Evolutionary conservation across 106 monocot genomes (phyloP).

Genomic region (Apostasia shenzhenica): DNA sequence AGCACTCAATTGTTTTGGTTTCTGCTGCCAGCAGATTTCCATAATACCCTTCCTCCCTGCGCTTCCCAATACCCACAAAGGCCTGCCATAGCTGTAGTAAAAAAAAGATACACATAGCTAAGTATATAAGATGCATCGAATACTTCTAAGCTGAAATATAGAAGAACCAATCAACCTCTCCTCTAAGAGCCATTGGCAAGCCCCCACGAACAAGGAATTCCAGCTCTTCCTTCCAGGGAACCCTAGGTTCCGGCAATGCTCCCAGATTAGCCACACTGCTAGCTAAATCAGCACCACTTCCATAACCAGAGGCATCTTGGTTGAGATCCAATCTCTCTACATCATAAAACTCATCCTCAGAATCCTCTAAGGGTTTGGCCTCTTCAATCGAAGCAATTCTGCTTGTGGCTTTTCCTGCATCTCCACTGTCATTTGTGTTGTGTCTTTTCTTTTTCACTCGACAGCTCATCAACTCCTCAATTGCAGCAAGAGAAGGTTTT

Average conservation of each 20-base stretch:
- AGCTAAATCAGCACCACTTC: constrained; percentile 27
- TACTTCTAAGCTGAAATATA: background rate
- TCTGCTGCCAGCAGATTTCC: constrained; percentile 44
- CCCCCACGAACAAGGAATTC: constrained; percentile 80
- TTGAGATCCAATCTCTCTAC: constrained; percentile 65
- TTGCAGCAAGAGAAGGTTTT: constrained; percentile 65
- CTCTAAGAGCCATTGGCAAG: constrained; percentile 91
- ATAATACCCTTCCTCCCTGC: constrained; percentile 83
- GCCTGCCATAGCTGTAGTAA: constrained; percentile 88
- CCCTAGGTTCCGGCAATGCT: constrained; percentile 15
- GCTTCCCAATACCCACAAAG: constrained; percentile 71
- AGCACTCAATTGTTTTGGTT: constrained; percentile 14
- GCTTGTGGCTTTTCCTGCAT: background rate
- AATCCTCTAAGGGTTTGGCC: constrained; percentile 49
- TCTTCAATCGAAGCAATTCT: constrained; percentile 6
- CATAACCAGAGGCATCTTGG: constrained; percentile 54
- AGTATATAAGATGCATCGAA: background rate
- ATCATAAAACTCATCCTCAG: constrained; percentile 94
- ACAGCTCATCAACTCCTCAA: constrained; percentile 75
- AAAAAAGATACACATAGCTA: background rate
- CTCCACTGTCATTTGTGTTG: constrained; percentile 8
- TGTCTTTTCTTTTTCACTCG: constrained; percentile 54
- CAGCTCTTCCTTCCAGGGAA: constrained; percentile 78
- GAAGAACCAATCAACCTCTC: constrained; percentile 55
- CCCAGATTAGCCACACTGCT: constrained; percentile 10